Evolutionary conservation across 371 early-diverging fungal species (phyloP), one percentile per base, ranked within the genome.

Genomic region (Syncephalastrum monosporum): DNA sequence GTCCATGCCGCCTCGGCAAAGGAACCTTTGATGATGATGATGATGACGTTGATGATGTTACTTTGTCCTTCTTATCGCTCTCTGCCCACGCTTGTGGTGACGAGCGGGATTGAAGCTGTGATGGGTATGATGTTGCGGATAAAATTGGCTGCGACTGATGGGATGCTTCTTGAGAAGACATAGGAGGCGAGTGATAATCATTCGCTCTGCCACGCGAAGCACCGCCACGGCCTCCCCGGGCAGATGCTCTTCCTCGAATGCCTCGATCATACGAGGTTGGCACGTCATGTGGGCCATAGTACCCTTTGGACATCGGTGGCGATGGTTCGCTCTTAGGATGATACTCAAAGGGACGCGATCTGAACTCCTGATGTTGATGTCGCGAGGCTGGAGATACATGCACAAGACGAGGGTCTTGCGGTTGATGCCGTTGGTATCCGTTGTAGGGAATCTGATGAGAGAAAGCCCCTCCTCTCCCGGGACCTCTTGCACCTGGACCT

Each of bases 1-100:
- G 59, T n/a, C 47, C 50, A 33, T 42, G 27, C 44, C 53, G 43
- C 50, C 29, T 19, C 42, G 50, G 33, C 51, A 45, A 4, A 19
- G 48, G 43, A 46, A 45, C 19, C 4, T 3, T 5, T 27, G 43
- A 4, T 24, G 14, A 21, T 24, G 46, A 21, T 42, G 17, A 6
- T 27, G 55, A 25, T 50, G 42, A 16, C 25, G 50, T 1, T 42
- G 57, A 16, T 48, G 57, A 42, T 25, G 42, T 16, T 7, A 27
- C 38, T 23, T 29, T 53, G 7, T 21, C n/a, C 29, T 53, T 53
- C 10, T 24, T n/a, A 42, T 17, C 24, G 24, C 7, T 47, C 44
- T 47, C 55, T 51, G n/a, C 51, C 29, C 12, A n/a, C 51, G 14
- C 51, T 6, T 46, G 19, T 46, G 16, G 47, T 13, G 23, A 23